Evolutionary conservation across 2,329 filamentous ascomycete genomes (phyloP).

Genomic region (Botrytis tulipae): DNA sequence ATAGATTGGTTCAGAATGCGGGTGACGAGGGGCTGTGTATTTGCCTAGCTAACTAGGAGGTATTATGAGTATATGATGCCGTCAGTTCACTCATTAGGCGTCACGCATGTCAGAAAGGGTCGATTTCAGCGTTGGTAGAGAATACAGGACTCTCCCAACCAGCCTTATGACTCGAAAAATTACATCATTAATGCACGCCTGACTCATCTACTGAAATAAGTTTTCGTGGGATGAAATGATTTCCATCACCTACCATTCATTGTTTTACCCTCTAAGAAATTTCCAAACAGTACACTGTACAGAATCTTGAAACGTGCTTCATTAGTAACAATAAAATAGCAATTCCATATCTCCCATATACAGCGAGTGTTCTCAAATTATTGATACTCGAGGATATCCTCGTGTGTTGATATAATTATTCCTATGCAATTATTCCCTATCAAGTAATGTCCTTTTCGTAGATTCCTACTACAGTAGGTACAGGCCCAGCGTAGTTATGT

Average conservation of each 20-base stretch:
- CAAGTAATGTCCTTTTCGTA: not conserved
- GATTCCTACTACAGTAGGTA: not conserved
- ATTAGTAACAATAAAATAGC: not conserved
- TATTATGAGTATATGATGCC: not conserved
- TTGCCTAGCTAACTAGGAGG: not conserved
- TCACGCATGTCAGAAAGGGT: not conserved
- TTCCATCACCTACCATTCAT: not conserved
- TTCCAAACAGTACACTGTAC: no score
- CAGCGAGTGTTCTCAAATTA: not conserved
- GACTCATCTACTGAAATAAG: not conserved
- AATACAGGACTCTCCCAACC: not conserved
- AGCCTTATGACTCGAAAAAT: not conserved
- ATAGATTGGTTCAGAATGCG: not conserved
- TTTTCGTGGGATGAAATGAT: not conserved
- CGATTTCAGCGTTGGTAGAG: not conserved
- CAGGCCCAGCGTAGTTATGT: constrained; percentile 21
- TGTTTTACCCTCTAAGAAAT: not conserved
- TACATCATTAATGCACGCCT: not conserved
- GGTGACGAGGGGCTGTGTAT: not conserved
- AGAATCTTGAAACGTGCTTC: no score
- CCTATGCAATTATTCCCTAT: not conserved
- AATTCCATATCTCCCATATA: not conserved
- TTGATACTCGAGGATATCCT: not conserved
- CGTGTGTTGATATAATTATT: not conserved
- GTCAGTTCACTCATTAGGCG: not conserved